Evolutionary conservation across 2,329 filamentous ascomycete species (phyloP), one percentile per base, ranked within the genome.

Genomic region (Botrytis squamosa): DNA sequence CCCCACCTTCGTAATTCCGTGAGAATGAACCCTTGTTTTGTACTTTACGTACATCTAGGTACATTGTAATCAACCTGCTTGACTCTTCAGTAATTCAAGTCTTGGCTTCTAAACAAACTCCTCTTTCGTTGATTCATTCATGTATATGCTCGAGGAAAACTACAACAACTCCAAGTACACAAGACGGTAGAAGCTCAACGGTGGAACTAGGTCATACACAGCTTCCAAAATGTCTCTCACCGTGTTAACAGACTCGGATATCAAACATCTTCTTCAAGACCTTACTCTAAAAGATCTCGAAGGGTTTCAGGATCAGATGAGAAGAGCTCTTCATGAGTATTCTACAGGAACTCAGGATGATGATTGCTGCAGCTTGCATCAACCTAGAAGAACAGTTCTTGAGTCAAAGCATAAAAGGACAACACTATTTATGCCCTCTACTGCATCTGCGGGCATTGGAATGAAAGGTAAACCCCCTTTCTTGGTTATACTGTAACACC

Each of bases 391-490:
- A 46, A 85, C 85, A 16, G 82, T 85, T 0, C 84, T 89, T 12
- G 80, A 85, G 59, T 87, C 86, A 40, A 81, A 80, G 0, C 87
- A 86, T 25, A 85, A 85, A 59, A 84, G 86, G 44, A 91, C 88
- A 29, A 93, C 90, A 3, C 83, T 94, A 36, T 94, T 93, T 80
- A 93, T 94, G 90, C 92, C 92, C 0, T 91, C 91, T 1, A 89
- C 87, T 38, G 89, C 89, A 74, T 87, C 88, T 0, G 81, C 83
- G 9, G 89, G 88, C 42, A 90, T 92, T 75, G 91, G 89, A 5
- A 87, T 93, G 78, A 95, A 95, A 84, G 88, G 88, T 87, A 76
- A 75, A 80, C 75, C 22, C 3, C 60, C 16, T 52, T 42, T 40
- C n/a, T 60, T 38, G 36, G 46, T 40, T 33, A n/a, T 52, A 67